Evolutionary conservation across 2,329 filamentous ascomycete genomes (phyloP).

Genomic region (Aureobasidium namibiae): DNA sequence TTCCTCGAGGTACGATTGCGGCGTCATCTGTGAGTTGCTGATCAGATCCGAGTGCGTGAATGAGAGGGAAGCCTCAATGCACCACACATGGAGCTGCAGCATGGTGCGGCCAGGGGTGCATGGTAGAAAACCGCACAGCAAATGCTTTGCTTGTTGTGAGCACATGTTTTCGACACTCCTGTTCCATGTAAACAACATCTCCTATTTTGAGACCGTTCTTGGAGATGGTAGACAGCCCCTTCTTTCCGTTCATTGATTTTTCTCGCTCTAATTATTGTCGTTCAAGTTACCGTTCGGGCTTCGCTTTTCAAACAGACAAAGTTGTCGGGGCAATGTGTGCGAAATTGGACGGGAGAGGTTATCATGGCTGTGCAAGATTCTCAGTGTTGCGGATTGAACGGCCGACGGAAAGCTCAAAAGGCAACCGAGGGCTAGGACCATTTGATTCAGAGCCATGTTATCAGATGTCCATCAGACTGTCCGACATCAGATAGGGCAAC

Average conservation of each 20-base stretch:
- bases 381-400: constrained; percentile 5
- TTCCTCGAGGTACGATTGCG: background rate
- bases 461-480: background rate
- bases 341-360: constrained; percentile 3
- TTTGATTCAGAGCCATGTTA: background rate
- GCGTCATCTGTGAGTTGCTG: background rate
- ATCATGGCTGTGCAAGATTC: constrained; percentile 3
- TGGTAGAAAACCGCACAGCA: background rate
- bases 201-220: background rate
- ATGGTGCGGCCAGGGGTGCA: constrained; percentile 12
- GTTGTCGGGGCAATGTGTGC: constrained; percentile 6
- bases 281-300: background rate
- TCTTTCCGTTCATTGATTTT: background rate
- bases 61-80: background rate
- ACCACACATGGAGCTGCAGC: background rate
- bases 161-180: background rate
- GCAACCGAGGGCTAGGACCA: background rate
- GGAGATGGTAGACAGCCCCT: background rate
- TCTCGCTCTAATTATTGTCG: background rate
- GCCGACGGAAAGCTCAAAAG: background rate
- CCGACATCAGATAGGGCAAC: background rate
- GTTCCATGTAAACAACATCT: constrained; percentile 5
- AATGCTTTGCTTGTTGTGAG: background rate
- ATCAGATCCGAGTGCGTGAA: background rate
- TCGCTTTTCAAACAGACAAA: constrained; percentile 1